Evolutionary conservation across 768 basidiomycete genomes (phyloP), one percentile per base, ranked within the genome.

Genomic region (Auriscalpium microsporum): DNA sequence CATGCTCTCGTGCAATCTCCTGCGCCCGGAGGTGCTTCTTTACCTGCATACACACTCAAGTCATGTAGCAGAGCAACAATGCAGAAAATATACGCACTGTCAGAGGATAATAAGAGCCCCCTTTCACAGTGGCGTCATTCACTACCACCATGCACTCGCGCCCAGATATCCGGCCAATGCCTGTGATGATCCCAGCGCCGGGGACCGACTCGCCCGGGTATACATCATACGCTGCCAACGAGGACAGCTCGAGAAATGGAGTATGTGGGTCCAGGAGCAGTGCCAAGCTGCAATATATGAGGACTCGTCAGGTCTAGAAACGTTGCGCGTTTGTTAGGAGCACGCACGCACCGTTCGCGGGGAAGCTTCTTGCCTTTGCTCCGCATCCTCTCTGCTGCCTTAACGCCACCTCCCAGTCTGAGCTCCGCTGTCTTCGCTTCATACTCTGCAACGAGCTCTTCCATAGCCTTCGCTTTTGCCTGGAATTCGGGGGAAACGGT

Each of bases 21-120:
- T 97, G 94, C 0, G 94, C 94, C 17, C 94, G 82, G 23, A 97
- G 71, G 63, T 97, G 94, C 68, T 97, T 97, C 82, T 96, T 97
- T 62, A 97, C 88, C 81, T 87, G 54, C 9, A 36, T 0, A 21
- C 11, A 21, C 11, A 37, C 14, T 4, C 33, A n/a, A 19, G 4
- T 17, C 21, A 48, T 45, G 44, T 42, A 52, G 13, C 13, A 45
- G 21, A n/a, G 4, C 21, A 14, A 37, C 9, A 3, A 45, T 51
- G 19, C 42, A 28, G 45, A 13, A 16, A 46, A 10, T 17, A 28
- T 1, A 64, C 75, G 55, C 58, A 83, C 90, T 14, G 90, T 93
- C 50, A 94, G 69, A 19, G 91, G 93, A 65, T 92, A 91, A 68
- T 95, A 95, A 0, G 89, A 89, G 8, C 93, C 93, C 13, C 93